A percentile compares a stretch with the other conserved stretches of the same genome.
phyloP scores from a whole-genome alignment of 2,329 filamentous ascomycete species.

The Falciphora oryzae region DNA sequence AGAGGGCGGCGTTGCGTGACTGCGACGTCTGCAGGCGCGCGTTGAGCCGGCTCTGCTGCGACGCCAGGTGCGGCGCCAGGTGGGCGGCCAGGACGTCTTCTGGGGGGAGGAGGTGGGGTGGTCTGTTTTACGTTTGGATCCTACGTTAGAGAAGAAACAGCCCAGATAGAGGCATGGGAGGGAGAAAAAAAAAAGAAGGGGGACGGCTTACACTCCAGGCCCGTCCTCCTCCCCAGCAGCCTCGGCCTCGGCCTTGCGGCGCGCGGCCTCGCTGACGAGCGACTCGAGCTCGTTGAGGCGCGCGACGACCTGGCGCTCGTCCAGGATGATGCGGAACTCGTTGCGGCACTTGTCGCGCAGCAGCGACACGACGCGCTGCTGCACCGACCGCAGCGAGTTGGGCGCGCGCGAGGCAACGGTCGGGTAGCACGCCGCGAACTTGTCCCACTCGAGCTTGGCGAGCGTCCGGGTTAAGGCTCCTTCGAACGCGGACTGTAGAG shows the following conservation, averaged over 20 bases:
- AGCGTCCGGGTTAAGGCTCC: conserved; percentile 48
- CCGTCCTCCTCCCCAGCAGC: conserved; percentile 4
- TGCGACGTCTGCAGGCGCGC: conserved; percentile 51
- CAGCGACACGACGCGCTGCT: conserved; percentile 52
- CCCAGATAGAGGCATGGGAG: no score
- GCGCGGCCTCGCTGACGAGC: conserved; percentile 46
- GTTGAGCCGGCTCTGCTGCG: conserved; percentile 51
- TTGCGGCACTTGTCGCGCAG: conserved; percentile 48
- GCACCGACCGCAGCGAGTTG: conserved; percentile 46
- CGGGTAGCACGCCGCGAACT: conserved; percentile 57
- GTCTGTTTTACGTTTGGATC: neutral
- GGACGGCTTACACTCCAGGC: conserved; percentile 26
- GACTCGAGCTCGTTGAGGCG: conserved; percentile 55
- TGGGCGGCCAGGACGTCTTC: conserved; percentile 48
- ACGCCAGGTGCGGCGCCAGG: conserved; percentile 44
- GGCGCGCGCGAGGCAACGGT: conserved; percentile 48
- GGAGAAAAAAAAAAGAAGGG: neutral
- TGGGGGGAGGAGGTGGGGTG: conserved; percentile 51
- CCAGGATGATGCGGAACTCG: conserved; percentile 52
- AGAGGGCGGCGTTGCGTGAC: conserved; percentile 49
- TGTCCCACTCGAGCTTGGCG: conserved; percentile 47
- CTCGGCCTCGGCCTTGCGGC: conserved; percentile 26
- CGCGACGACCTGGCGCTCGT: conserved; percentile 45
- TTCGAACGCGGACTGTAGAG: conserved; percentile 49
- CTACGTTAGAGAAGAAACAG: neutral